Base-by-base conservation (phyloP, 495 filamentous ascomycete genomes). In the Parathielavia hyrcaniae region DNA sequence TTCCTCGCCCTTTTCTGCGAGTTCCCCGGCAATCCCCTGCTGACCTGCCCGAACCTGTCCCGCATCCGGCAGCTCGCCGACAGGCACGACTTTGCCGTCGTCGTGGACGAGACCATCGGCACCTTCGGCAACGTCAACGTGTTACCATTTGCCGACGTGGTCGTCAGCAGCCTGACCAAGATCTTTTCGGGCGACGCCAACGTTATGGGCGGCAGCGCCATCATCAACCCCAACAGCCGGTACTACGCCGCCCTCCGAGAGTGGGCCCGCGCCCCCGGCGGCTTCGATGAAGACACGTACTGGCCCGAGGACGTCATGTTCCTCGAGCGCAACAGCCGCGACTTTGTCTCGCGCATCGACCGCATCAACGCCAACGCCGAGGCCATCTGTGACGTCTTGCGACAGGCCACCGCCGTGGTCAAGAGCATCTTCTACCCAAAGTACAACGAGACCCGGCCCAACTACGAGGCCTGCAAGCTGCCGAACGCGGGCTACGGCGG, bases 131-230 rank as follows among this genome's bases (percentile, higher is more conserved):
- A 98, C 63, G 86, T 98, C 57, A 87, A 97, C 67, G 88, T 97
- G 3, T 80, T 98, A 3, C 89, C 84, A 1, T 86, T 86, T 67
- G 89, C 89, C 48, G 93, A 98, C 71, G 79, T 97, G 14, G 89
- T 96, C 17, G 92, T 92, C 50, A 93, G 87, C 76, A 95, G 89
- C 63, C 78, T 98, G 53, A 97, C 93, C 5, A 98, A 98, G 71
- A 86, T 97, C 49, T 98, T 98, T 72, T 95, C 89, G 55, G 93
- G 93, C 32, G 92, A 96, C 70, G 90, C 89, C 70, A 97, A 98
- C 71, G 93, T 98, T 52, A 97, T 97, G 93, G 93, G 91, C 61
- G 93, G 93, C 54, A 86, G 89, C 68, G 79, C 84, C 11, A 85
- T 97, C 41, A 74, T 97, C 46, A 98, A 97, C 68, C 90, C 95